Conservation (phyloP, 345 rosid species). For the Melastoma malabathricum region DNA sequence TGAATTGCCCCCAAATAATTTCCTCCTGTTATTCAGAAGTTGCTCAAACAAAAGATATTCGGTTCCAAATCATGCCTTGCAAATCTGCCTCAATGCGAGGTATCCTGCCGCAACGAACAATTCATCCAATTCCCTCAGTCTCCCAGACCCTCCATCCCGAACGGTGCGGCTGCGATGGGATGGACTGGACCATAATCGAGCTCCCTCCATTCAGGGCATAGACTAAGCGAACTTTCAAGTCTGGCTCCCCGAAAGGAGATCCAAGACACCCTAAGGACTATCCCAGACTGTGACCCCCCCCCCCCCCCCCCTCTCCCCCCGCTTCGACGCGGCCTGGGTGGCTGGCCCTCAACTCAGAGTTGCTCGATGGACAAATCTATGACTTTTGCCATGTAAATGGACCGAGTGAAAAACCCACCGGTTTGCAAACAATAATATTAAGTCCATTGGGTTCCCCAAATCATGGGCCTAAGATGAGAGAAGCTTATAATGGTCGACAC, state of each 20-base stretch:
- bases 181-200: neutral
- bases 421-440: no score
- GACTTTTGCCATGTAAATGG: no score
- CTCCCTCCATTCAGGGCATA: conserved; percentile 1
- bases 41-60: no score
- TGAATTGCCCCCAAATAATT: neutral
- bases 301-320: no score
- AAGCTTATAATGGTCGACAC: no score
- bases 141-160: neutral
- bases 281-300: conserved; percentile 14
- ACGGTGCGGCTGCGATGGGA: conserved; percentile 1
- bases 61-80: no score
- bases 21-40: no score
- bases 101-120: neutral
- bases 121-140: conserved; percentile 3
- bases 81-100: neutral
- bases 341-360: conserved; percentile 8
- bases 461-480: no score
- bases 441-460: no score
- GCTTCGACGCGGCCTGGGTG: conserved; percentile 12
- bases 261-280: conserved; percentile 9
- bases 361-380: conserved; percentile 3
- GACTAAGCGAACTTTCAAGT: neutral
- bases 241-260: neutral
- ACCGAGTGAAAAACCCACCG: no score